phyloP scores from a whole-genome alignment of 176 grass and related monocot genomes.

The Musa schizocarpa region DNA sequence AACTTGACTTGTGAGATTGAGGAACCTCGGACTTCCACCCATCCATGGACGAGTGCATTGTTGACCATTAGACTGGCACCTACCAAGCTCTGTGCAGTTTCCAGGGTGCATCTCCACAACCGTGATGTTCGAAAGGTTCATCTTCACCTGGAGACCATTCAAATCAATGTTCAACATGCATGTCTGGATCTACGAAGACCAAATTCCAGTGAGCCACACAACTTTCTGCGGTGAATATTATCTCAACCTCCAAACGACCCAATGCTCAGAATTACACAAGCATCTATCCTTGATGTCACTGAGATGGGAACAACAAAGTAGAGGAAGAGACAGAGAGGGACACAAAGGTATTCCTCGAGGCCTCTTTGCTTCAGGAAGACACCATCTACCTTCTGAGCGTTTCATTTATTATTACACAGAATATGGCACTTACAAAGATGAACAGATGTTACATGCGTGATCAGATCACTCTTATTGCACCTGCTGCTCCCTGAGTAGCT shows the following conservation, averaged over 20 bases:
- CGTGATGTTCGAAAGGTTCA: too few species aligned
- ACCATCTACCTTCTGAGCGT: not conserved
- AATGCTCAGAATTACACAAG: not conserved
- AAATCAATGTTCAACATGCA: not conserved
- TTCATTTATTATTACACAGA: not conserved
- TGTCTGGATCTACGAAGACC: not conserved
- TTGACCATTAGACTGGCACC: not conserved
- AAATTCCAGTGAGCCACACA: not conserved
- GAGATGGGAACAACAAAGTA: not conserved
- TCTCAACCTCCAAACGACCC: not conserved
- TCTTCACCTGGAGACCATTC: not conserved
- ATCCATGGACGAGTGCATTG: not conserved
- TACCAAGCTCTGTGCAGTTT: too few species aligned
- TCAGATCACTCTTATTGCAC: slow-evolving; percentile 54
- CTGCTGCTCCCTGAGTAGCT: slow-evolving; percentile 28
- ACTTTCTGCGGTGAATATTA: not conserved
- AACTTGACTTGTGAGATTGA: too few species aligned
- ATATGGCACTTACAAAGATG: not conserved
- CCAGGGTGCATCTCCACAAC: too few species aligned
- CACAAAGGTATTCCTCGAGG: not conserved
- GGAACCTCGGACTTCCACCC: too few species aligned
- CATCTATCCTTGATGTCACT: not conserved
- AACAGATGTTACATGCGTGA: not conserved
- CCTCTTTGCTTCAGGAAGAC: not conserved
- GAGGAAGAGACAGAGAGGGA: not conserved